Evolutionary conservation across 371 early-diverging fungal genomes (phyloP), one percentile per base, ranked within the genome.

Genomic region (Mortierella sp.): DNA sequence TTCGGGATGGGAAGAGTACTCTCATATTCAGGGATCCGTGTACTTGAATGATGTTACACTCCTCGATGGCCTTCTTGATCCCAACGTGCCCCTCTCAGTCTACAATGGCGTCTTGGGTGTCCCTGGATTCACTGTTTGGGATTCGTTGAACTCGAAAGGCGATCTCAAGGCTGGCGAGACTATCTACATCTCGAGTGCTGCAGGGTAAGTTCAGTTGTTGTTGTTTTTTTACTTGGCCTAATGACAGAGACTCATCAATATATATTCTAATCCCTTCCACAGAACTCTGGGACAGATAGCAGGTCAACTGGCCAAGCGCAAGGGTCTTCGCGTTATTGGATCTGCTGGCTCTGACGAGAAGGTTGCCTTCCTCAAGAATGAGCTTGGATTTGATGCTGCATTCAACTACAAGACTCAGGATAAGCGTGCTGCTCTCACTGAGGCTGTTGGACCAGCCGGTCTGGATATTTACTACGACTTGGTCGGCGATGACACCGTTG

Each of bases 141-240:
- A 72, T 28, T 70, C 75, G 24, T 22, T 75, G 12, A 49, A 86
- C 37, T 64, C 73, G 61, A 71, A 87, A 35, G 88, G 89, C 12
- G 70, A 86, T 12, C 89, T 93, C 66, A 92, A 92, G 84, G 77
- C 72, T 3, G 93, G 93, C n/a, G 93, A 94, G 69, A 93, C 93
- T 10, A 80, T 90, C 26, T 84, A 88, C 37, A 85, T 90, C 35
- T 88, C 87, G 12, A 83, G 87, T 51, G 88, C 90, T 0, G 76
- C 89, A 26, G 92, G 93, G 55, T 80, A 80, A 60, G 39, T 35
- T 5, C 8, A n/a, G n/a, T n/a, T n/a, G n/a, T n/a, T n/a, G n/a
- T n/a, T n/a, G n/a, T n/a, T n/a, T n/a, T n/a, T n/a, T n/a, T n/a
- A n/a, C n/a, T n/a, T n/a, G n/a, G n/a, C n/a, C n/a, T n/a, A n/a